Conservation (phyloP, 2,329 filamentous ascomycete genomes). For the Exutisphaerella laricina region DNA sequence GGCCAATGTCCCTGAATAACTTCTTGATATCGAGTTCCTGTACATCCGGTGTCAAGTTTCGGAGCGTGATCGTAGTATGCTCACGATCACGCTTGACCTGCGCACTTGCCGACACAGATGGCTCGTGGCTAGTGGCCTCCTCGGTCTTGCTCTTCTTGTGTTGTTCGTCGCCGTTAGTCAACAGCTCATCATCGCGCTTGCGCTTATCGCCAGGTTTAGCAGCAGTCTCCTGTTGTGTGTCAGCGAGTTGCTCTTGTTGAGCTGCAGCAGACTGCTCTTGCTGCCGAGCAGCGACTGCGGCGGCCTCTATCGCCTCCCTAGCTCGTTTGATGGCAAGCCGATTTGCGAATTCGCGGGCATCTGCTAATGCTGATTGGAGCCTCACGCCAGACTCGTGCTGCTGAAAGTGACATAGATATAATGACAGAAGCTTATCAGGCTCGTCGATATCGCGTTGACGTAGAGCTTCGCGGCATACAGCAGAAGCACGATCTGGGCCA, state of each 20-base stretch:
- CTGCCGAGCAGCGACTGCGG: conserved; percentile 44
- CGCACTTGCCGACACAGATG: conserved; percentile 31
- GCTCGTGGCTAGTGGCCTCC: conserved; percentile 31
- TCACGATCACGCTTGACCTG: conserved; percentile 76
- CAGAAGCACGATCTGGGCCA: conserved; percentile 68
- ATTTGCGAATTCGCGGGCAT: conserved; percentile 64
- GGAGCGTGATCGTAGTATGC: conserved; percentile 77
- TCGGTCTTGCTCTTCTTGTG: conserved; percentile 62
- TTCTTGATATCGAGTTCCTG: conserved; percentile 71
- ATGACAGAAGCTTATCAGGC: conserved; percentile 69
- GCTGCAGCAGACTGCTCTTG: conserved; percentile 31
- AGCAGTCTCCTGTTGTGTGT: conserved; percentile 9
- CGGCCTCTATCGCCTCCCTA: conserved; percentile 61
- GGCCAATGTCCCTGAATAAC: conserved; percentile 88
- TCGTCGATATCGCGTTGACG: conserved; percentile 60
- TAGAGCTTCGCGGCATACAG: conserved; percentile 67
- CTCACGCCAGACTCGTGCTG: conserved; percentile 78
- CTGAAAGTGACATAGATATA: conserved; percentile 76
- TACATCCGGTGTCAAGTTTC: conserved; percentile 64
- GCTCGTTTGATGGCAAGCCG: conserved; percentile 59
- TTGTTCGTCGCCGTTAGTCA: conserved; percentile 42
- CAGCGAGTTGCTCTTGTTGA: conserved; percentile 15
- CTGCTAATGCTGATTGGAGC: conserved; percentile 67
- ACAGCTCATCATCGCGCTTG: conserved; percentile 61
- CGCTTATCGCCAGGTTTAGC: conserved; percentile 52